Evolutionary conservation across 2,329 filamentous ascomycete species (phyloP), one percentile per base, ranked within the genome.

Genomic region (Aspergillus flavus): DNA sequence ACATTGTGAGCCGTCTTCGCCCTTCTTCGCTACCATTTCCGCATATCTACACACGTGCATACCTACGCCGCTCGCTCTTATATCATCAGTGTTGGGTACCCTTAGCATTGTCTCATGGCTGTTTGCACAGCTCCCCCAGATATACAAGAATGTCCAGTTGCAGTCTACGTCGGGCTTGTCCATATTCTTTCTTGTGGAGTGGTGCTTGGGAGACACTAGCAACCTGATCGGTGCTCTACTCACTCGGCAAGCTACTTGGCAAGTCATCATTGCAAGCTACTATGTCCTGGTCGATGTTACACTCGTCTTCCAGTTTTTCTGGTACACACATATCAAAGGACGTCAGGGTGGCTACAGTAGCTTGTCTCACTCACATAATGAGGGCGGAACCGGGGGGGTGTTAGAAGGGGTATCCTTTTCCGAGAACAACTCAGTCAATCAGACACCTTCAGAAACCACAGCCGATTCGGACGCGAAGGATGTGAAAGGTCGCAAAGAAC

Each of bases 91-190:
- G 3, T 80, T 90, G 59, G 88, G 88, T 23, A 83, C 81, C 0
- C 78, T 87, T 64, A 89, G 87, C 70, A 90, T 91, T 64, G 69
- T 88, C 57, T 86, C 87, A 50, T 91, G 88, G 88, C 82, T 91
- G 2, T 91, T 89, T 72, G 88, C 88, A 14, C 88, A 90, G 73
- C 79, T 90, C 32, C 88, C 88, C 1, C 88, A 91, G 71, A 89
- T 91, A 66, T 88, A 86, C 78, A 90, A 90, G 79, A 91, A 91
- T 72, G 86, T 87, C 72, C 81, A 81, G 58, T 74, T 89, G 23
- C 83, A 87, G 70, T 89, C 87, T 14, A 89, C 88, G 0, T 87
- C 87, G 1, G 88, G 88, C 0, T 73, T 91, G 43, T 89, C 86
- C 5, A 84, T 88, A 62, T 88, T 86, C 73, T 91, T 91, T 73